phyloP scores from a whole-genome alignment of 1,284 basidiomycete species.

The Albatrellus sp. region DNA sequence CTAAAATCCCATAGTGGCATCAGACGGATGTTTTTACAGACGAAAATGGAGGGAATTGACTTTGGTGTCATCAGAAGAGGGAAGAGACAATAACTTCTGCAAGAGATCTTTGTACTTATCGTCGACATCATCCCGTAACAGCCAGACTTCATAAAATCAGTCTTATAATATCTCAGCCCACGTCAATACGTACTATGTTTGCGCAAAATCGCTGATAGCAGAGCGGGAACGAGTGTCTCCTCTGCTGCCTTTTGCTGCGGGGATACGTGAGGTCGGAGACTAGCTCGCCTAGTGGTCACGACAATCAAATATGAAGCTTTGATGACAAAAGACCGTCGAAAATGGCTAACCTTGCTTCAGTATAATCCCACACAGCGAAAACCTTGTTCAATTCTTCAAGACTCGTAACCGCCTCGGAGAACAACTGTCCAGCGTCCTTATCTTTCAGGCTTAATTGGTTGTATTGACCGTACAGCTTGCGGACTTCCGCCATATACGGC shows the following conservation, averaged over 20 bases:
- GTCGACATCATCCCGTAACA: constrained; percentile 49
- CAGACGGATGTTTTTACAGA: neutral
- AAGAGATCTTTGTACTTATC: constrained; percentile 46
- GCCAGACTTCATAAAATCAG: constrained; percentile 43
- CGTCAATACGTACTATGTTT: constrained; percentile 53
- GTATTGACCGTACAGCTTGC: constrained; percentile 50
- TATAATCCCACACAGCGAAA: constrained; percentile 41
- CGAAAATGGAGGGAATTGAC: neutral
- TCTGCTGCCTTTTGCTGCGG: constrained; percentile 16
- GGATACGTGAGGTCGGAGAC: constrained; percentile 22
- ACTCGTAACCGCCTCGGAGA: constrained; percentile 38
- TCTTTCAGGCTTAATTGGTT: constrained; percentile 34
- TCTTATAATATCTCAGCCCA: constrained; percentile 5
- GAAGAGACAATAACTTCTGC: constrained; percentile 45
- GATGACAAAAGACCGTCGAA: constrained; percentile 1
- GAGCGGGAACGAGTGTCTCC: constrained; percentile 55
- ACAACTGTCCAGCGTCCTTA: constrained; percentile 37
- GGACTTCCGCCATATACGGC: constrained; percentile 50
- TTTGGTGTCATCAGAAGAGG: constrained; percentile 24
- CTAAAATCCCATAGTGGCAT: constrained; percentile 21
- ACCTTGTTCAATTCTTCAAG: constrained; percentile 44
- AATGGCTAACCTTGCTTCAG: constrained; percentile 27
- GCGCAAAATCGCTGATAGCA: constrained; percentile 56
- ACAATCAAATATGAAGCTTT: constrained; percentile 1
- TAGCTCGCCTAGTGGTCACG: constrained; percentile 10